phyloP scores from a whole-genome alignment of 805 yeast genomes.

The Candida pseudoglaebosa region DNA sequence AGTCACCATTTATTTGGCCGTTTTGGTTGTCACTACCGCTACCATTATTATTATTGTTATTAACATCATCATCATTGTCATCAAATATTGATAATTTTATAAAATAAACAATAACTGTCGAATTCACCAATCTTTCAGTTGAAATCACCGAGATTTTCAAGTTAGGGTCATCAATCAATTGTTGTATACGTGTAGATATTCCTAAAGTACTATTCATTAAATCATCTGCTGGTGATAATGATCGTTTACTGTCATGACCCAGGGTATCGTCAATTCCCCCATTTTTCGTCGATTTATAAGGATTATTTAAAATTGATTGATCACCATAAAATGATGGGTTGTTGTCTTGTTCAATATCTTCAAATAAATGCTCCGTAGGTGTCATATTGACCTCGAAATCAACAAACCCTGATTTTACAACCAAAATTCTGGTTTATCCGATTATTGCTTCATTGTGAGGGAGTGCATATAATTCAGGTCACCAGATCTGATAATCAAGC shows the following conservation, averaged over 20 bases:
- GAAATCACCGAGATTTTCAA: constrained; percentile 28
- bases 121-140: constrained; percentile 32
- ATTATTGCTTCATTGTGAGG: neutral
- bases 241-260: neutral
- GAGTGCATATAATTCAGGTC: neutral
- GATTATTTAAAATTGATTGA: constrained; percentile 24
- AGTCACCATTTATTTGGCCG: neutral
- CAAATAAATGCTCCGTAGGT: constrained; percentile 18
- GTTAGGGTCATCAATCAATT: constrained; percentile 23
- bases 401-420: neutral
- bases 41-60: neutral
- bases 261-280: neutral
- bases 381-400: neutral
- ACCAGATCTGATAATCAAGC: too few relatives aligned
- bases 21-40: neutral
- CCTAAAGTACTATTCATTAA: constrained; percentile 27
- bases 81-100: constrained; percentile 22
- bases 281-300: constrained; percentile 16
- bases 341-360: constrained; percentile 43
- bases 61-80: constrained; percentile 1
- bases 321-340: constrained; percentile 41
- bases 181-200: constrained; percentile 27
- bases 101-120: constrained; percentile 35
- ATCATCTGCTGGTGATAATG: constrained; percentile 11
- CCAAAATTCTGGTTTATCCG: neutral